Base-by-base conservation (phyloP, 495 filamentous ascomycete genomes). In the Viridothelium virens region DNA sequence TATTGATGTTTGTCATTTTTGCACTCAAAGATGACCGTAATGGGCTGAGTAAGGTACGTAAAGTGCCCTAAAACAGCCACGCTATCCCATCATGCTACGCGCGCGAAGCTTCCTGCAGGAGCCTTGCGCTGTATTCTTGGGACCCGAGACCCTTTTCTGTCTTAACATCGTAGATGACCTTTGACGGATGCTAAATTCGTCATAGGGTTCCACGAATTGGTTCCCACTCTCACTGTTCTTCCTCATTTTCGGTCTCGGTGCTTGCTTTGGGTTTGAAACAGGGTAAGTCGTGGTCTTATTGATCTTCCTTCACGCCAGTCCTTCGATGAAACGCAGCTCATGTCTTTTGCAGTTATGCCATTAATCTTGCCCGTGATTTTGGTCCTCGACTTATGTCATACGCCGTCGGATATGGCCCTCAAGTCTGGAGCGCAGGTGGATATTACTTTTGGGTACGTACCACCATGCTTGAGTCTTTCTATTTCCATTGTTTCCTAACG, bases 241-340 rank as follows among this genome's bases (percentile, higher is more conserved):
- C 69, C 73, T 87, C 18, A 80, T 89, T 48, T 87, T 96, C 71
- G 85, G 85, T 2, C 80, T 89, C 33, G 86, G 85, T 18, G 83
- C 85, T 56, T 87, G 85, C 70, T 88, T 87, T 74, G 87, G 87
- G 38, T 88, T 83, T 81, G 84, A 89, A 71, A 89, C 86, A 3
- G 86, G 84, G 2, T 87, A 62, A 12, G 41, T 16, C 25, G 18
- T 25, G 56, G 11, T 14, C 14, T 33, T 38, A 38, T 34, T 18
- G 11, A 36, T 2, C 25, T 59, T 31, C 2, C 31, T 2, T n/a
- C n/a, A 10, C 31, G 3, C 53, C 31, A 7, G 5, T 34, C 2
- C 7, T 6, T 7, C 7, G 14, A 7, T 44, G 41, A 44, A 7
- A n/a, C 31, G 37, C 37, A 41, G 16, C 12, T 63, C 14, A 47